These are phyloP conservation scores for Pelagophyceae sp. DNA, from an alignment of 352 stramenopile species.

Conservation along the genomic window DNA sequence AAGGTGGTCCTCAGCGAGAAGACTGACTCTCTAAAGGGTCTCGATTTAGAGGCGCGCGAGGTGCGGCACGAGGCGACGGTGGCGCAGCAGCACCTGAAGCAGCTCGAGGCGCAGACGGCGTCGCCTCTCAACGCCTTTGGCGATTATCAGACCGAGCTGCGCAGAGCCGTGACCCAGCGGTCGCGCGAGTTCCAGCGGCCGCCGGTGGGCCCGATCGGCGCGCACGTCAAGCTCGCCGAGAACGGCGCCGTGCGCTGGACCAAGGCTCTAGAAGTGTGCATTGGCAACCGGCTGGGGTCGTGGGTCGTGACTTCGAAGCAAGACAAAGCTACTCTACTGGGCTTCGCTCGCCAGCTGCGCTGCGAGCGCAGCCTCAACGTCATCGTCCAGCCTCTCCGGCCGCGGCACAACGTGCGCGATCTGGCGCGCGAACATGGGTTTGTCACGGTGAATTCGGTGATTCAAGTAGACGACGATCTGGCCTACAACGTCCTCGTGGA, in stretches of 20 bases:
- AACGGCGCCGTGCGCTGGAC: slow-evolving; percentile 50
- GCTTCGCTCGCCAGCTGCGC: not conserved
- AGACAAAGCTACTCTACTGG: slow-evolving; percentile 28
- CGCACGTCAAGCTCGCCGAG: slow-evolving; percentile 50
- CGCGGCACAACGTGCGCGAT: slow-evolving; percentile 41
- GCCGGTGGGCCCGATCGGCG: slow-evolving; percentile 55
- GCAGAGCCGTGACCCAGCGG: not conserved
- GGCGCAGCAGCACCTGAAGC: not conserved
- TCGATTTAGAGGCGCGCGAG: not conserved
- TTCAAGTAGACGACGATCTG: slow-evolving; percentile 50
- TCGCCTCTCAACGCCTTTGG: not conserved
- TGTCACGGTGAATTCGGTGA: slow-evolving; percentile 41
- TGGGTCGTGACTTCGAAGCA: slow-evolving; percentile 51
- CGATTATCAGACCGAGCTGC: not conserved
- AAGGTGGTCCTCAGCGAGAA: not conserved
- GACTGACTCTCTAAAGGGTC: not conserved
- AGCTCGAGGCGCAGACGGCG: not conserved
- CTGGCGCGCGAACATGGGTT: slow-evolving; percentile 35
- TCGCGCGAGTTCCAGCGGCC: slow-evolving; percentile 40
- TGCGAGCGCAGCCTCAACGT: not conserved
- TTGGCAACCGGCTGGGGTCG: slow-evolving; percentile 33
- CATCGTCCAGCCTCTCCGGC: slow-evolving; percentile 21
- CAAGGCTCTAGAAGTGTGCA: slow-evolving; percentile 43
- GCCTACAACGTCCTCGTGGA: slow-evolving; percentile 61
- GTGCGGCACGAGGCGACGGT: not conserved